phyloP scores from a whole-genome alignment of 495 filamentous ascomycete species.

The Pyrenopolyporus hunteri region DNA sequence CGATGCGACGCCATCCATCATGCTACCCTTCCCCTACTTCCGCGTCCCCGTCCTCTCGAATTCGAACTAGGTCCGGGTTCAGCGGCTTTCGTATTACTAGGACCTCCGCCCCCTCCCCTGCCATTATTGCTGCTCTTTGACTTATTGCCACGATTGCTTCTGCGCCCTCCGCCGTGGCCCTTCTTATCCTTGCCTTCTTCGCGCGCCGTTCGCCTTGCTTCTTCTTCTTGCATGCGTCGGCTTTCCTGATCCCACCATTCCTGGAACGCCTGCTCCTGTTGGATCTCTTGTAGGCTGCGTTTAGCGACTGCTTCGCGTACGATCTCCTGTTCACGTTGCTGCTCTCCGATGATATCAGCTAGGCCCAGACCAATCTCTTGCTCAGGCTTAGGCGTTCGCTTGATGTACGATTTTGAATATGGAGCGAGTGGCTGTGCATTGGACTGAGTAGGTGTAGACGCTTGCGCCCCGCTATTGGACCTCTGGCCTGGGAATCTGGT shows the following conservation, averaged over 20 bases:
- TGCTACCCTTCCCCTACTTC: slow-evolving; percentile 23
- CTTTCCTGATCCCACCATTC: slow-evolving; percentile 98
- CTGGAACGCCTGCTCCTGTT: slow-evolving; percentile 94
- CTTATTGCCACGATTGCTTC: slow-evolving; percentile 24
- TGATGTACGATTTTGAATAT: slow-evolving; percentile 58
- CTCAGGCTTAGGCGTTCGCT: slow-evolving; percentile 54
- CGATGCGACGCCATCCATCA: slow-evolving; percentile 15
- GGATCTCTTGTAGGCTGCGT: slow-evolving; percentile 88
- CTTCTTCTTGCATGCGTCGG: slow-evolving; percentile 67
- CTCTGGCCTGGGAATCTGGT: slow-evolving; percentile 60
- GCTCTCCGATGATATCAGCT: slow-evolving; percentile 86
- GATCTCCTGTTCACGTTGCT: slow-evolving; percentile 82
- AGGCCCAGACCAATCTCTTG: slow-evolving; percentile 72
- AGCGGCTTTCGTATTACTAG: not conserved
- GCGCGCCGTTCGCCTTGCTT: slow-evolving; percentile 53
- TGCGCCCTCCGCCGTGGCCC: slow-evolving; percentile 17
- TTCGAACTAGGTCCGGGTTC: slow-evolving; percentile 22
- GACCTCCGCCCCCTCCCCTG: not conserved
- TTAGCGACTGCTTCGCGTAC: slow-evolving; percentile 85
- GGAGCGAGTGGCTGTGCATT: slow-evolving; percentile 45
- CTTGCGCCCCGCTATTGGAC: slow-evolving; percentile 18
- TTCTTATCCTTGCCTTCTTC: slow-evolving; percentile 43
- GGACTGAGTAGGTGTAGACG: slow-evolving; percentile 19
- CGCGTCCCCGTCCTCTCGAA: slow-evolving; percentile 30
- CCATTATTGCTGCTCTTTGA: slow-evolving; percentile 22